These are phyloP conservation scores for Oryza punctata DNA, from an alignment of 176 grass and related monocot species.

Conservation along the genomic window DNA sequence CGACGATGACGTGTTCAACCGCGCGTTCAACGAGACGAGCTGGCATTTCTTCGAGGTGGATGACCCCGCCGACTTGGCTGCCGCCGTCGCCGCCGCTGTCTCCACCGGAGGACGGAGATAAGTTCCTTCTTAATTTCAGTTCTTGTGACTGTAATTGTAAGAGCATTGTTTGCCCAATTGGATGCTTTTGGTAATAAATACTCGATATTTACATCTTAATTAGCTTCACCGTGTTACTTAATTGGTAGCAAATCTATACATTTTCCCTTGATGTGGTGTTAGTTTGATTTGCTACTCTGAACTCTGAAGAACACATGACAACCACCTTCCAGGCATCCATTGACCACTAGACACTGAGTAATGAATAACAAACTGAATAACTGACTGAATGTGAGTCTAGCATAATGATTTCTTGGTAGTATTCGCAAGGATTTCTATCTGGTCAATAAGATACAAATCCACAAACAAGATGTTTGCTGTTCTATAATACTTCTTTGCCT, in stretches of 20 bases:
- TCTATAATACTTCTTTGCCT: neutral
- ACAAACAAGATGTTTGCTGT: neutral
- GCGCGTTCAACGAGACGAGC: constrained; percentile 80
- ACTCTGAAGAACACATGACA: neutral
- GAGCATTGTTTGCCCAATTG: neutral
- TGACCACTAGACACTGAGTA: neutral
- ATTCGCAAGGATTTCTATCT: neutral
- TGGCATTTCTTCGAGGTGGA: constrained; percentile 90
- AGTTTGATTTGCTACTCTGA: neutral
- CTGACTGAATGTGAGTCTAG: neutral
- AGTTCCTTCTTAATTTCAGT: constrained; percentile 27
- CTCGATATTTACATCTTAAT: neutral
- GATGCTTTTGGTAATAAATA: constrained; percentile 1
- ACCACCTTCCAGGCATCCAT: neutral
- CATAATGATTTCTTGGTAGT: neutral
- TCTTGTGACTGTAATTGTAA: constrained; percentile 10
- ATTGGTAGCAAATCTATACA: neutral
- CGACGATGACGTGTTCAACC: constrained; percentile 49
- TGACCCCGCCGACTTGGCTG: constrained; percentile 33
- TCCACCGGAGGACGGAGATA: constrained; percentile 12
- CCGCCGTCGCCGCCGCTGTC: too few relatives aligned
- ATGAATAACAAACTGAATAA: neutral
- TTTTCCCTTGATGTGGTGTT: neutral
- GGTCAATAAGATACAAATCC: neutral
- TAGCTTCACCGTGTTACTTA: neutral